These are phyloP conservation scores for Beauveria sp. DNA, from an alignment of 2,329 filamentous ascomycete species.

Conservation along the genomic window DNA sequence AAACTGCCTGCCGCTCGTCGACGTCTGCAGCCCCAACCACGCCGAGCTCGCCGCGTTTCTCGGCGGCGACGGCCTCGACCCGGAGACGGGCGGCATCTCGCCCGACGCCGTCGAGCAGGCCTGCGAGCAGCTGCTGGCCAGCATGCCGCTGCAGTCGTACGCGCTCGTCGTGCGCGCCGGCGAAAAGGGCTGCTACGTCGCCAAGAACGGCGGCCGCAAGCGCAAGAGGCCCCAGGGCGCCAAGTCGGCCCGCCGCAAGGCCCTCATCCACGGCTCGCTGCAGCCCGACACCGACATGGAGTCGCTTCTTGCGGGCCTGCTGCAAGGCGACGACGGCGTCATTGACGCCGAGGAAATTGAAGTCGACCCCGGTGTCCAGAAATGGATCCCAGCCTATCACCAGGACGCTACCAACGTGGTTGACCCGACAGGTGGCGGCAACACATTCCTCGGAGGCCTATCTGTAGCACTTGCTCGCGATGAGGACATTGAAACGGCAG, in stretches of 20 bases:
- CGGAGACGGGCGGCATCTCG: conserved; percentile 46
- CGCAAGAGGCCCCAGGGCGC: conserved; percentile 24
- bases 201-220: conserved; percentile 48
- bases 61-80: conserved; percentile 49
- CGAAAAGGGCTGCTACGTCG: conserved; percentile 63
- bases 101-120: conserved; percentile 46
- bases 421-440: conserved; percentile 93
- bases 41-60: conserved; percentile 83
- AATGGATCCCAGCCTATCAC: conserved; percentile 77
- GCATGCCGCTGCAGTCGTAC: conserved; percentile 57
- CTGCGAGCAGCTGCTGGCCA: conserved; percentile 55
- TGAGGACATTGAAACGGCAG: conserved; percentile 58
- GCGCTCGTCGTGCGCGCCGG: conserved; percentile 64
- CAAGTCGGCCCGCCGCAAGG: conserved; percentile 29
- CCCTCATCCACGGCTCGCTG: conserved; percentile 43
- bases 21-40: conserved; percentile 73
- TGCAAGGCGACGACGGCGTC: conserved; percentile 45
- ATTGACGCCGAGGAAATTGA: conserved; percentile 52
- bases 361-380: conserved; percentile 56
- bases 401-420: conserved; percentile 49
- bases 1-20: conserved; percentile 53
- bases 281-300: conserved; percentile 56
- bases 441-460: conserved; percentile 69
- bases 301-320: conserved; percentile 50
- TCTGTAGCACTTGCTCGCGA: conserved; percentile 53